Base-by-base conservation (phyloP, 75 land plant genomes). In the Picea glauca region DNA sequence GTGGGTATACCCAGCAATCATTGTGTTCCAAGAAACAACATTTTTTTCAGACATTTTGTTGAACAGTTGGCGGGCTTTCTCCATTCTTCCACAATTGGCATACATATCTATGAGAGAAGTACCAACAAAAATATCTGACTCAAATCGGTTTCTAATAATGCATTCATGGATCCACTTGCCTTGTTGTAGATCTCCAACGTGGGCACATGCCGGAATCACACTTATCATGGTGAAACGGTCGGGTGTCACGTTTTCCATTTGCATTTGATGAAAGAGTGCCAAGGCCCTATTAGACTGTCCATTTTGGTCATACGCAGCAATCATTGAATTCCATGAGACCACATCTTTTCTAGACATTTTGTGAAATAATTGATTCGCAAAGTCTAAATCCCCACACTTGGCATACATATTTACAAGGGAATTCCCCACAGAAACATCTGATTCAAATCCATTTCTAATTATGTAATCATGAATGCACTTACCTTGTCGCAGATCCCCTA, bases 41-140 rank as follows among this genome's bases (percentile, higher is more conserved):
- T 88, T 81, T 75, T 65, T 81, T 32, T 82, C 21, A 20, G 50
- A 23, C 8, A 88, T 26, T 64, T 77, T 75, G 20, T 82, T 86
- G 78, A 90, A 90, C 58, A 84, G 68, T 23, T 57, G 17, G 12
- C 61, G 66, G 18, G 90, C 90, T 4, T 46, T 80, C 33, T 70
- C 78, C 31, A 88, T 58, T 81, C 80, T 76, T 8, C 93, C 90
- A 81, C 93, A 91, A 59, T 84, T 86, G 32, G 86, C 64, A 63
- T 91, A 91, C 91, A 88, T 89, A 72, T 83, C 90, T 77, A 91
- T 76, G n/a, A 89, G 74, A 1, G 89, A 83, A 85, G 79, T 86
- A n/a, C 68, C 77, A 50, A 83, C 62, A 18, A 46, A 62, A 79
- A 81, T 62, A 80, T 83, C 79, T 9, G 70, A 78, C 58, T 65